These are phyloP conservation scores for Geosiphon pyriformis DNA, from an alignment of 192 early-diverging fungal genomes.

Conservation along the genomic window DNA sequence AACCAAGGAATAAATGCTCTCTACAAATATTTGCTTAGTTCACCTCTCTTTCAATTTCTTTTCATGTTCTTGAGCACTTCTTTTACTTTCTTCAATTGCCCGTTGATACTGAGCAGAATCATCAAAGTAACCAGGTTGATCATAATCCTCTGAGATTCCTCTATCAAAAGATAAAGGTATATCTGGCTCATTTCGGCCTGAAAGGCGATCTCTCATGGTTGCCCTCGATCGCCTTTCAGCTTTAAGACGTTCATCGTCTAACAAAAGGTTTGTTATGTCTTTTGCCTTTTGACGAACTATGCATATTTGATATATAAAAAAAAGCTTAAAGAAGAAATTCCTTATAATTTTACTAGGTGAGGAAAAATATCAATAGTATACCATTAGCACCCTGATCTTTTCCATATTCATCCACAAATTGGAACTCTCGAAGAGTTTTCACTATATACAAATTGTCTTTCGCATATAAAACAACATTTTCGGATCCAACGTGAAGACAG, in stretches of 20 bases:
- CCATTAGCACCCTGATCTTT: constrained; percentile 89
- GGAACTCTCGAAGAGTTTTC: constrained; percentile 96
- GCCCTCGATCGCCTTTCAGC: constrained; percentile 66
- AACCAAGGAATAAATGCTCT: no score
- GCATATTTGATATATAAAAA: constrained; percentile 15
- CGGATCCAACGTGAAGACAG: constrained; percentile 78
- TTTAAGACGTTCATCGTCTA: constrained; percentile 71
- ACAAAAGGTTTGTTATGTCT: constrained; percentile 75
- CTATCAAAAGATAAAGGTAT: constrained; percentile 10
- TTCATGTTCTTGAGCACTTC: constrained; percentile 45
- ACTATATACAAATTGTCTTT: constrained; percentile 88
- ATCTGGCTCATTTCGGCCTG: constrained; percentile 31
- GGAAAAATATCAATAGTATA: constrained; percentile 29
- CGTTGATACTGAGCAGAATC: constrained; percentile 76
- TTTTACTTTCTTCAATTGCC: constrained; percentile 81
- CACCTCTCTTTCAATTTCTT: constrained; percentile 28
- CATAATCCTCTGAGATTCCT: constrained; percentile 30
- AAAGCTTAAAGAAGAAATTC: neutral
- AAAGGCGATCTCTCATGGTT: constrained; percentile 61
- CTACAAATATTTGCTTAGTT: no score
- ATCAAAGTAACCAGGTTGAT: constrained; percentile 45
- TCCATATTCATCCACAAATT: constrained; percentile 88
- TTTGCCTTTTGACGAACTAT: constrained; percentile 90
- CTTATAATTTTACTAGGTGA: neutral
- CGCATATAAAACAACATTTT: constrained; percentile 80